Base-by-base conservation (phyloP, 345 rosid species). In the Melaleuca quinquenervia region DNA sequence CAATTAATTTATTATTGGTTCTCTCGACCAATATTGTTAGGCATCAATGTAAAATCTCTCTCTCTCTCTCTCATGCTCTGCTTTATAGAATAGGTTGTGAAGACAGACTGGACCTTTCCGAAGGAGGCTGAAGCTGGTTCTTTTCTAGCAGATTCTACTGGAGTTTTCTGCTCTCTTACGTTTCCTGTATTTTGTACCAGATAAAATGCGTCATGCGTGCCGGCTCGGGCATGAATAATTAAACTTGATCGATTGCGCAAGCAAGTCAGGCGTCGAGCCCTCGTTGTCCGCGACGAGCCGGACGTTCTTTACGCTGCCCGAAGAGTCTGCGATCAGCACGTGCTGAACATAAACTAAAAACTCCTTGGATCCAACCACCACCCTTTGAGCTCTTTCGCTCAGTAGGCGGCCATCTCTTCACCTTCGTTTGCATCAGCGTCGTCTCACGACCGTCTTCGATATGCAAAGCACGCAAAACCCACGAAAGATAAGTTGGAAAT, bases 271-370 rank as follows among this genome's bases (percentile, higher is more conserved):
- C 48, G 36, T 70, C 26, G 13, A 70, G 26, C 48, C 80, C 14
- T 70, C 26, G 80, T 36, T 70, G 32, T 36, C 48, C 48, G 48
- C 44, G 48, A 18, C 13, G 26, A 18, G 11, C 45, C 12, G 78
- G 26, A 36, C 78, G 8, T 36, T 36, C 48, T 36, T 41, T 36
- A 5, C 48, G 26, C 11, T 10, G 76, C 45, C 76, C 22, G 0
- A 8, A 2, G 45, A 0, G 12, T 64, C 1, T 41, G 24, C 1
- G 0, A 15, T 64, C n/a, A n/a, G n/a, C n/a, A n/a, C 45, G 8
- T 8, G 45, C 22, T 11, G 21, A 27, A 0, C 21, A 14, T 27
- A 32, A 62, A 15, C 41, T 29, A 0, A 27, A 60, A 62, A 0
- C 29, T 41, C 21, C 15, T 50, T 62, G 2, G 21, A 7, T 29